Base-by-base conservation (phyloP, 2,329 filamentous ascomycete species). In the Arthrobotrys conoides region DNA sequence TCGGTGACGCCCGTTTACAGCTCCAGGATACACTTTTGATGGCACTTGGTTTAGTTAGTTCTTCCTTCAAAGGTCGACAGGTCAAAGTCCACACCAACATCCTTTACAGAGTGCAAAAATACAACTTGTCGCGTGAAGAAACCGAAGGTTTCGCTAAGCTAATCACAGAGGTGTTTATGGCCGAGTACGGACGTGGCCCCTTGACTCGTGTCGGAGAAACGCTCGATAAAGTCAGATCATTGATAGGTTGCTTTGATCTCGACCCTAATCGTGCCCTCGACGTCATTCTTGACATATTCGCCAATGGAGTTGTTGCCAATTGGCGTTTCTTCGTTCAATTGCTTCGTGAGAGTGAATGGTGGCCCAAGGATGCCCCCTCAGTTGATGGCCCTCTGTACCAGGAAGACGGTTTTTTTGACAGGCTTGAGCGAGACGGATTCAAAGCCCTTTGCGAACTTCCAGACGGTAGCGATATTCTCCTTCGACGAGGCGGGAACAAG, bases 111-210 rank as follows among this genome's bases (percentile, higher is more conserved):
- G 96, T 98, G 85, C 93, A 95, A 14, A 98, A 97, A 84, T 98
- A 97, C 87, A 99, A 99, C 82, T 86, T 99, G 6, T 87, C 99
- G 20, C 91, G 96, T 53, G 96, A 99, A 85, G 96, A 99, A 85
- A 93, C 93, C 0, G 96, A 99, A 85, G 96, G 96, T 48, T 99
- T 97, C 83, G 94, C 96, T 0, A 99, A 99, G 84, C 89, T 99
- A 57, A 90, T 97, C 77, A 97, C 95, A 0, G 96, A 99, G 84
- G 90, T 98, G 36, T 99, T 97, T 84, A 95, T 93, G 6, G 96
- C 92, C 22, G 80, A 80, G n/a, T 82, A 82, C 55, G 81, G 81
- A 24, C 69, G 70, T 33, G 77, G 73, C n/a, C 82, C 82, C 4
- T 53, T 82, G 27, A 91, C 93, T 79, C 88, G 92, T 41, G 93